Evolutionary conservation across 148 eudicot species (phyloP).

Genomic region (Rhododendron ferrugineum): DNA sequence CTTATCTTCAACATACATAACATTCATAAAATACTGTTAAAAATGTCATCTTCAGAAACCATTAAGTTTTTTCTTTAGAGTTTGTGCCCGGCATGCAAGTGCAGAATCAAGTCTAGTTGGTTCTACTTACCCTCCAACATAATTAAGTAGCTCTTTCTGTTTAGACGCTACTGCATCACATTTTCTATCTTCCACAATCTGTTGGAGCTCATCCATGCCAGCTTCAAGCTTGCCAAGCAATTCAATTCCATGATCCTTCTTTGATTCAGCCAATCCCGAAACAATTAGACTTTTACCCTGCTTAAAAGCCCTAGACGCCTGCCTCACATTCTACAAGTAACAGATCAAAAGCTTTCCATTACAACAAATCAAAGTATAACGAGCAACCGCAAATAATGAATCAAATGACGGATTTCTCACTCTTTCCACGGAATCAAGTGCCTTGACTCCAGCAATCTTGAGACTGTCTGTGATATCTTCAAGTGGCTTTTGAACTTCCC

Average conservation of each 20-base stretch:
- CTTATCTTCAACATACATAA: conserved; percentile 2
- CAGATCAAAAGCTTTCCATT: conserved; percentile 11
- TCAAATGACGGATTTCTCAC: conserved; percentile 35
- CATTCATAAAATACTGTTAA: not conserved
- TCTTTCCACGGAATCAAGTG: conserved; percentile 86
- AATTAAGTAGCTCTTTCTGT: conserved; percentile 83
- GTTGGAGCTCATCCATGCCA: conserved; percentile 77
- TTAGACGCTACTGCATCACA: conserved; percentile 73
- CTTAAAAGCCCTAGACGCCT: conserved; percentile 77
- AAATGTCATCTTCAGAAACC: not conserved
- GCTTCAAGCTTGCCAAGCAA: conserved; percentile 79
- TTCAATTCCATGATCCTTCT: conserved; percentile 74
- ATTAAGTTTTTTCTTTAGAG: not conserved
- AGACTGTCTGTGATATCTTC: conserved; percentile 96
- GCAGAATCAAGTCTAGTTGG: not conserved
- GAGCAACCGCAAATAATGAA: not conserved
- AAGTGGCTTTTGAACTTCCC: conserved; percentile 95
- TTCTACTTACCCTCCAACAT: conserved; percentile 77
- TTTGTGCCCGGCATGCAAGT: not conserved
- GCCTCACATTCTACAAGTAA: conserved; percentile 66
- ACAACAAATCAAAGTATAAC: not conserved
- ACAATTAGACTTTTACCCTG: conserved; percentile 73
- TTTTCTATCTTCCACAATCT: conserved; percentile 75
- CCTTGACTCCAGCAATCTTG: conserved; percentile 74
- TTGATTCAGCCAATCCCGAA: conserved; percentile 80